Conservation (phyloP, 805 yeast species). For the Scheffersomyces stipitis region DNA sequence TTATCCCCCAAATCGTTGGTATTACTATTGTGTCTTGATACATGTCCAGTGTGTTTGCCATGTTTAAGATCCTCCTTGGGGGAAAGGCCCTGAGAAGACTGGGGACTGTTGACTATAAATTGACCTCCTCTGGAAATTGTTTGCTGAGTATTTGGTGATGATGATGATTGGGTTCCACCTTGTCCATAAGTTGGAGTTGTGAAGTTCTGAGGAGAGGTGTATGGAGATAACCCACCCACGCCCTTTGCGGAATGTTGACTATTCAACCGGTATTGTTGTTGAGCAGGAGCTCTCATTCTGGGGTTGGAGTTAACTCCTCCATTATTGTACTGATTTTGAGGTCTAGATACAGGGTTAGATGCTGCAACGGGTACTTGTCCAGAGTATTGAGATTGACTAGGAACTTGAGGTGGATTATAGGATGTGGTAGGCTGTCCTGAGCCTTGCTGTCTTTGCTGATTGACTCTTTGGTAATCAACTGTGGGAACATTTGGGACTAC, state of each 20-base stretch:
- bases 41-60: conserved; percentile 1
- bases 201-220: conserved; percentile 20
- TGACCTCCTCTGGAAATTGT: conserved; percentile 18
- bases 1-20: neutral
- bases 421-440: conserved; percentile 1
- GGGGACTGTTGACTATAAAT: conserved; percentile 23
- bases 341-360: conserved; percentile 4
- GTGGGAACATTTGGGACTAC: conserved; percentile 35
- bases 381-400: neutral
- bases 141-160: conserved; percentile 2
- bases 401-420: conserved; percentile 2
- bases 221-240: conserved; percentile 12
- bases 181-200: conserved; percentile 11
- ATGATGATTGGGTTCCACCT: conserved; percentile 1
- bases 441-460: conserved; percentile 1
- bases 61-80: conserved; percentile 29
- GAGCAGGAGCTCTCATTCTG: conserved; percentile 1
- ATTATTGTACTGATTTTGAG: conserved; percentile 8
- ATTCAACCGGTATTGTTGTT: conserved; percentile 4
- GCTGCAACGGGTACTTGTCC: conserved; percentile 4
- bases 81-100: conserved; percentile 27
- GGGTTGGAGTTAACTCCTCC: conserved; percentile 1
- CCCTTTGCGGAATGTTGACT: conserved; percentile 3
- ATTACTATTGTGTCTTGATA: neutral
- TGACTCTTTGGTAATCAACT: conserved; percentile 13